A percentile compares a stretch with the other conserved stretches of the same genome.
Evolutionary conservation across 176 grass and related monocot genomes (phyloP).

Genomic region (Triticum monococcum): DNA sequence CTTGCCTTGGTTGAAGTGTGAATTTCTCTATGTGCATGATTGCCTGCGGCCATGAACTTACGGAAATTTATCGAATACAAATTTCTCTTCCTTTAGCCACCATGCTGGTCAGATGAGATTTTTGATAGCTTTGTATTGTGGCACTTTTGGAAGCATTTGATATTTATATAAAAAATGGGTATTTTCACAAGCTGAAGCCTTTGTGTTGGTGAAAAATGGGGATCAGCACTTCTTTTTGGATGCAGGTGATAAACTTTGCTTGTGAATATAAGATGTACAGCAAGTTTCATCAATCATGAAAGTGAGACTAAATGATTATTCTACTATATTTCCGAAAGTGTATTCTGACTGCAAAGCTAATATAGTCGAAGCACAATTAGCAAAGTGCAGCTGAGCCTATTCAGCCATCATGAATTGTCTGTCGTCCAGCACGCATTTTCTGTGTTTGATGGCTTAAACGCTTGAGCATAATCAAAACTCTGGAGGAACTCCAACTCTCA

Average conservation of each 20-base stretch:
- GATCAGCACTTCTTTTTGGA: background rate
- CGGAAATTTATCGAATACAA: background rate
- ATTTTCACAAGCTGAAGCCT: slow-evolving; percentile 10
- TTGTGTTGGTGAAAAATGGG: background rate
- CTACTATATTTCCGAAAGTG: background rate
- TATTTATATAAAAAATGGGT: background rate
- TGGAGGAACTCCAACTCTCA: background rate
- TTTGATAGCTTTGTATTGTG: background rate
- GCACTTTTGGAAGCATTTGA: slow-evolving; percentile 1
- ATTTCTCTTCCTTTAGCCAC: background rate
- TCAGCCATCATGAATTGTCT: background rate
- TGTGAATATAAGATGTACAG: background rate
- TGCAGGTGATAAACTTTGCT: background rate
- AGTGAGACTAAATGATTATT: background rate
- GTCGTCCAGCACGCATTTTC: background rate
- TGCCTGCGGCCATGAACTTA: background rate
- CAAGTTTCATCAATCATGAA: background rate
- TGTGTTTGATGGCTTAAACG: background rate
- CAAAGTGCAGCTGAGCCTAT: background rate
- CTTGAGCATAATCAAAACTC: background rate
- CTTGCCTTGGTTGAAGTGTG: background rate
- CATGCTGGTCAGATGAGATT: background rate
- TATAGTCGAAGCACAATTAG: background rate
- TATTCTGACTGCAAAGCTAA: background rate
- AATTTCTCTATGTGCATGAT: background rate